Evolutionary conservation across 768 basidiomycete genomes (phyloP).

Genomic region (Termitomyces sp.): DNA sequence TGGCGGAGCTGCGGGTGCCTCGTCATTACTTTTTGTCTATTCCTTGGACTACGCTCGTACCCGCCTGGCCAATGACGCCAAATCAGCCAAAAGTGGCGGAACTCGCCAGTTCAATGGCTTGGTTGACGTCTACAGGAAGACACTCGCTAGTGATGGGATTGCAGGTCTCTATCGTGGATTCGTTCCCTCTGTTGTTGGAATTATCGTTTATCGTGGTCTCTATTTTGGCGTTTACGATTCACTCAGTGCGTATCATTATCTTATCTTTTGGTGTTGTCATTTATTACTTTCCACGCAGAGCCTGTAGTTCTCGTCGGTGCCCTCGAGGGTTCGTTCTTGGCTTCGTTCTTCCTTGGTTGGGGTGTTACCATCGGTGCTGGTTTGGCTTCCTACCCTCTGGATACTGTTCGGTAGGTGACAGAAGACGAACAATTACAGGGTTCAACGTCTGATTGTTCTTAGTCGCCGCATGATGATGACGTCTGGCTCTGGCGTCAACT

Average conservation of each 20-base stretch:
- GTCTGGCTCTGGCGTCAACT: constrained; percentile 91
- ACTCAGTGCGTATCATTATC: constrained; percentile 57
- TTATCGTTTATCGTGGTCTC: constrained; percentile 99
- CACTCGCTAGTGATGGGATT: constrained; percentile 94
- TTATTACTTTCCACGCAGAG: constrained; percentile 46
- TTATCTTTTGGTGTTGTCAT: constrained; percentile 11
- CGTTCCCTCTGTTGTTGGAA: constrained; percentile 97
- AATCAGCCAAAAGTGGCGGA: constrained; percentile 89
- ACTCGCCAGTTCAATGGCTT: constrained; percentile 98
- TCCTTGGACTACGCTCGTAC: constrained; percentile 99
- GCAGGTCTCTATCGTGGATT: constrained; percentile 99
- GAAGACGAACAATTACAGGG: not conserved
- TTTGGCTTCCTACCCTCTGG: constrained; percentile 95
- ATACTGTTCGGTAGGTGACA: constrained; percentile 75
- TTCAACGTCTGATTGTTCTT: constrained; percentile 19
- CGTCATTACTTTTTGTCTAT: constrained; percentile 98
- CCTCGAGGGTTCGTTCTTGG: constrained; percentile 94
- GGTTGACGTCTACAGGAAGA: constrained; percentile 96
- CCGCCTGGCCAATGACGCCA: constrained; percentile 96
- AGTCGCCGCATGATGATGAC: constrained; percentile 99
- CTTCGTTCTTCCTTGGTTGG: constrained; percentile 97
- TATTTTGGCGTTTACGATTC: constrained; percentile 98
- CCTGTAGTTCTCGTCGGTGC: constrained; percentile 96
- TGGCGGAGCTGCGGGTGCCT: constrained; percentile 99
- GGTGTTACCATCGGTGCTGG: constrained; percentile 99